Percentiles rank a stretch among this genome's conserved stretches.
These are phyloP conservation scores for Russula lepida DNA, from an alignment of 768 basidiomycete species.

Conservation along the genomic window DNA sequence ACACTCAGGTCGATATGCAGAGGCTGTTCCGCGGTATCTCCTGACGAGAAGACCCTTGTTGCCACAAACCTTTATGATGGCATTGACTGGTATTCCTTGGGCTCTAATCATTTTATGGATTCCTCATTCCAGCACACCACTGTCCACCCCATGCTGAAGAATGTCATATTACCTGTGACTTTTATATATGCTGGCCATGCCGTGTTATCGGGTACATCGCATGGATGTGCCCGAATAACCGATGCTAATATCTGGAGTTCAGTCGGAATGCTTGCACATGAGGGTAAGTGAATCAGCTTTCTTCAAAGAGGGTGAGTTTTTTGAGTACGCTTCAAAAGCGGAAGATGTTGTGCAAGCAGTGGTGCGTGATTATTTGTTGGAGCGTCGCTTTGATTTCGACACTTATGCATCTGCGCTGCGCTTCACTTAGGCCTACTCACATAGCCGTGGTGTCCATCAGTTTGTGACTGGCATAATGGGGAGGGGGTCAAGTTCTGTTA, in stretches of 20 bases:
- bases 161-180: neutral
- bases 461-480: neutral
- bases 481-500: neutral
- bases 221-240: neutral
- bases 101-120: neutral
- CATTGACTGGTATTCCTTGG: neutral
- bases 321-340: neutral
- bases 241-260: neutral
- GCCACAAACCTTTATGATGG: neutral
- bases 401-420: neutral
- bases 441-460: neutral
- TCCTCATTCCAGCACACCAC: neutral
- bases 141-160: neutral
- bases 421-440: neutral
- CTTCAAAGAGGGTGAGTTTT: neutral
- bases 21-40: neutral
- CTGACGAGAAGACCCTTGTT: neutral
- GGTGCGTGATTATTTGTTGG: neutral
- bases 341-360: neutral
- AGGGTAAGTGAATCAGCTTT: neutral
- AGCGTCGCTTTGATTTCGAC: neutral
- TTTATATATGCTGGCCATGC: neutral
- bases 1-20: neutral
- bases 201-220: neutral
- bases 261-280: neutral